phyloP scores from a whole-genome alignment of 2,329 filamentous ascomycete species.

The Fusarium nanum region DNA sequence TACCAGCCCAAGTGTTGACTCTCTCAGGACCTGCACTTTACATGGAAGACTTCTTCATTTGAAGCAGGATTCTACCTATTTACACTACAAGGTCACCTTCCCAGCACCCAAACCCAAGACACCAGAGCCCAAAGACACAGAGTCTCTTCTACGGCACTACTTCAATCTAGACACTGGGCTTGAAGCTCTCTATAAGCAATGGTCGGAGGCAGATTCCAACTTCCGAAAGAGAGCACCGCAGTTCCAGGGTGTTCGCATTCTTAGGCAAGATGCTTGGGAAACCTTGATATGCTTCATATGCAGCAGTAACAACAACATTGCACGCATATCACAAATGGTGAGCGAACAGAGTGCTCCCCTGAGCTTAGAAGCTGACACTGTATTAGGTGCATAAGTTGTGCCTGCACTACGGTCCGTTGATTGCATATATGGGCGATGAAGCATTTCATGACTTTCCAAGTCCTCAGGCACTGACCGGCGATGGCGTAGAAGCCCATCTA shows the following conservation, averaged over 20 bases:
- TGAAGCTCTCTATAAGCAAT: constrained; percentile 81
- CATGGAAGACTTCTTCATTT: constrained; percentile 87
- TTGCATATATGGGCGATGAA: constrained; percentile 76
- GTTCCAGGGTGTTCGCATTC: constrained; percentile 90
- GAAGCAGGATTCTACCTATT: constrained; percentile 80
- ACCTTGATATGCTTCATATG: constrained; percentile 94
- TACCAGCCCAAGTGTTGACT: constrained; percentile 6
- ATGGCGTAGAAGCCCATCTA: constrained; percentile 82
- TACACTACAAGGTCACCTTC: constrained; percentile 84
- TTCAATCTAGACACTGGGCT: constrained; percentile 87
- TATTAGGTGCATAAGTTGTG: constrained; percentile 85
- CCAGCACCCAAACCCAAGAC: constrained; percentile 48
- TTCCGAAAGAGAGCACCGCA: constrained; percentile 88
- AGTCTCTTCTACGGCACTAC: constrained; percentile 82
- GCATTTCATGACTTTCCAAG: constrained; percentile 89
- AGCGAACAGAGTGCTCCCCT: constrained; percentile 1
- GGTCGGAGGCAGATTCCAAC: constrained; percentile 86
- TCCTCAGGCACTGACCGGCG: constrained; percentile 76
- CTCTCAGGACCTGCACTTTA: constrained; percentile 78
- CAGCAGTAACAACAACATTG: constrained; percentile 98
- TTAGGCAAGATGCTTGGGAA: constrained; percentile 97
- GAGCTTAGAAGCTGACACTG: not conserved
- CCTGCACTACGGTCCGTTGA: constrained; percentile 80
- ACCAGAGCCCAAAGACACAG: constrained; percentile 70
- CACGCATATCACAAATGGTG: constrained; percentile 94